These are phyloP conservation scores for Alternaria tenuissima DNA, from an alignment of 2,329 filamentous ascomycete species.

Conservation along the genomic window DNA sequence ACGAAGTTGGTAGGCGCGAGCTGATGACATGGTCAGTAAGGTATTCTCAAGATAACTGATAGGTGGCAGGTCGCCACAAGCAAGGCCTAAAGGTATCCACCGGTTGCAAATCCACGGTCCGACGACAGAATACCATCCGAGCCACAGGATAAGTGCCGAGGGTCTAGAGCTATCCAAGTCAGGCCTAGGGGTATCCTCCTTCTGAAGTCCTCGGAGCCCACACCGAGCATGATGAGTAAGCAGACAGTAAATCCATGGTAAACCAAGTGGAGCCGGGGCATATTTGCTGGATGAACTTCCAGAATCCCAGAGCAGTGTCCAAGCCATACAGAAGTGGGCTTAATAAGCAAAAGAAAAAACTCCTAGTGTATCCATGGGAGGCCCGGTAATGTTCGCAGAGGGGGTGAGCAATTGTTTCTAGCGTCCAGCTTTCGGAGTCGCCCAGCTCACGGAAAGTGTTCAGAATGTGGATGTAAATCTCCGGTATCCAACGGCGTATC, in stretches of 20 bases:
- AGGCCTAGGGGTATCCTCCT: not conserved
- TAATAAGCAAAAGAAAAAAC: not conserved
- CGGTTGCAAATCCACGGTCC: not conserved
- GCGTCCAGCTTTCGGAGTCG: not conserved
- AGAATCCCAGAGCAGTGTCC: not conserved
- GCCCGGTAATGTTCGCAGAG: not conserved
- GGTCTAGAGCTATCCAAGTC: not conserved
- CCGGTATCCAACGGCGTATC: not conserved
- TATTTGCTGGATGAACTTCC: not conserved
- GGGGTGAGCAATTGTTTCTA: not conserved
- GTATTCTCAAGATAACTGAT: not conserved
- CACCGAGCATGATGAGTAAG: no score
- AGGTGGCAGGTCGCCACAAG: not conserved
- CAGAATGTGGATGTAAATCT: not conserved
- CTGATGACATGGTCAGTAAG: constrained; percentile 60
- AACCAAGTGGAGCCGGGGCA: not conserved
- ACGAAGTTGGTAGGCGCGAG: constrained; percentile 97
- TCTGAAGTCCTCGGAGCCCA: no score
- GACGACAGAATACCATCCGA: not conserved
- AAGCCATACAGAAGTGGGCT: not conserved
- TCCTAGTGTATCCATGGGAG: not conserved
- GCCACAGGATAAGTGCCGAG: constrained; percentile 3
- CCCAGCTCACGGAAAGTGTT: not conserved
- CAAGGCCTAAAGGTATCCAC: not conserved
- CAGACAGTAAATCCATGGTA: not conserved